Evolutionary conservation across 2,329 filamentous ascomycete species (phyloP).

Genomic region (Pseudogymnoascus sp.): DNA sequence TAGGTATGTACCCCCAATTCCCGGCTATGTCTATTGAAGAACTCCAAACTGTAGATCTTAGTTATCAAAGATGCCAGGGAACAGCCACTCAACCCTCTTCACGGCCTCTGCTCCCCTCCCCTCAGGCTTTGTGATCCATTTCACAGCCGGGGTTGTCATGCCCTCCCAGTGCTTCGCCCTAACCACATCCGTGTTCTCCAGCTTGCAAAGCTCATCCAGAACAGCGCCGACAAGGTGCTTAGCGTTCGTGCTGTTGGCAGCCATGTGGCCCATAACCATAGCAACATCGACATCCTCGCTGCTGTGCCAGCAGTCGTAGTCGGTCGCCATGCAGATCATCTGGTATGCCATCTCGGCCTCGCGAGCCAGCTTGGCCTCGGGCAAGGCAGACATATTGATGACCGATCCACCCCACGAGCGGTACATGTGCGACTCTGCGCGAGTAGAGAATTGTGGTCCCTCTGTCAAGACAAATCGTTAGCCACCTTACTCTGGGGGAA

Average conservation of each 20-base stretch:
- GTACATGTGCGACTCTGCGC: constrained; percentile 93
- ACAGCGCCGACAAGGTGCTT: constrained; percentile 77
- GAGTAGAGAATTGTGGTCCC: constrained; percentile 96
- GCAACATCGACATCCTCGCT: constrained; percentile 81
- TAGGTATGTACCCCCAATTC: neutral
- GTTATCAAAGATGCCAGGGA: constrained; percentile 49
- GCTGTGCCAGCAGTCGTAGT: constrained; percentile 97
- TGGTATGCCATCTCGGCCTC: constrained; percentile 96
- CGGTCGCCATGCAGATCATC: constrained; percentile 98
- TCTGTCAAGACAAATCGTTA: constrained; percentile 42
- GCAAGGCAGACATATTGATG: constrained; percentile 96
- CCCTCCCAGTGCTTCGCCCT: constrained; percentile 75
- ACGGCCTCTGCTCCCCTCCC: constrained; percentile 66
- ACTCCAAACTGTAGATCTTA: neutral
- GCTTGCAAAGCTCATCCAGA: constrained; percentile 72
- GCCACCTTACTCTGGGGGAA: neutral
- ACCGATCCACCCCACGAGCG: constrained; percentile 86
- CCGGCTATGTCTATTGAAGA: neutral
- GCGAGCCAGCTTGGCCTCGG: constrained; percentile 89
- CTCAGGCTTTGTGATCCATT: constrained; percentile 71
- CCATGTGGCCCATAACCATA: constrained; percentile 97
- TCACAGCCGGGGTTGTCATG: constrained; percentile 65
- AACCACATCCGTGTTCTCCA: constrained; percentile 68
- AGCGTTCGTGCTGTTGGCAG: constrained; percentile 82
- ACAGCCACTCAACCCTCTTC: constrained; percentile 77